Evolutionary conservation across 805 yeast species (phyloP).

Genomic region (Candida tammaniensis): DNA sequence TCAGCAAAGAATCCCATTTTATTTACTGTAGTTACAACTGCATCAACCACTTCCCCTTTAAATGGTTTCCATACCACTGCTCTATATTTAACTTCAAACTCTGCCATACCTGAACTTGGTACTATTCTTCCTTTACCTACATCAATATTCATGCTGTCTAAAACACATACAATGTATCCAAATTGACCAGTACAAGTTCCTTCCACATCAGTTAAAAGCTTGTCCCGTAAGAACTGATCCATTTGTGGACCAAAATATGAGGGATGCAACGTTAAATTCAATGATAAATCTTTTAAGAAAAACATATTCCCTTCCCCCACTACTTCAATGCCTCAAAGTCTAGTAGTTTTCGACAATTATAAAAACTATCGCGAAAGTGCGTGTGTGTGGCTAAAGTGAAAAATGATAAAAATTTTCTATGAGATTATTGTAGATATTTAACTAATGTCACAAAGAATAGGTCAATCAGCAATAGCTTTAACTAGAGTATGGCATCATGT

Average conservation of each 20-base stretch:
- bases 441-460: slow-evolving; percentile 33
- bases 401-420: no score
- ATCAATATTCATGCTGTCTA: slow-evolving; percentile 91
- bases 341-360: no score
- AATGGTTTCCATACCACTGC: slow-evolving; percentile 99
- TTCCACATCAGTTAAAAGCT: slow-evolving; percentile 91
- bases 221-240: slow-evolving; percentile 89
- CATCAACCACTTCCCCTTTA: slow-evolving; percentile 98
- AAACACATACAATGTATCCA: slow-evolving; percentile 94
- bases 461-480: slow-evolving; percentile 64
- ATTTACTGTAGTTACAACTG: slow-evolving; percentile 88
- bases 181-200: slow-evolving; percentile 99
- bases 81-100: slow-evolving; percentile 90
- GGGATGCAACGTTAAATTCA: slow-evolving; percentile 92
- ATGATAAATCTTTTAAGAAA: slow-evolving; percentile 77
- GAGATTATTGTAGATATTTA: no score
- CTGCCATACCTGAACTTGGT: slow-evolving; percentile 92
- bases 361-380: no score
- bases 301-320: no score
- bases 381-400: no score
- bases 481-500: slow-evolving; percentile 95
- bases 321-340: no score
- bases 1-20: slow-evolving; percentile 97
- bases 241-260: slow-evolving; percentile 97
- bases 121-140: slow-evolving; percentile 92